Percentiles rank a stretch among this genome's conserved stretches.
These are phyloP conservation scores for Aureobasidium zeae DNA, from an alignment of 2,329 filamentous ascomycete genomes.

Conservation along the genomic window DNA sequence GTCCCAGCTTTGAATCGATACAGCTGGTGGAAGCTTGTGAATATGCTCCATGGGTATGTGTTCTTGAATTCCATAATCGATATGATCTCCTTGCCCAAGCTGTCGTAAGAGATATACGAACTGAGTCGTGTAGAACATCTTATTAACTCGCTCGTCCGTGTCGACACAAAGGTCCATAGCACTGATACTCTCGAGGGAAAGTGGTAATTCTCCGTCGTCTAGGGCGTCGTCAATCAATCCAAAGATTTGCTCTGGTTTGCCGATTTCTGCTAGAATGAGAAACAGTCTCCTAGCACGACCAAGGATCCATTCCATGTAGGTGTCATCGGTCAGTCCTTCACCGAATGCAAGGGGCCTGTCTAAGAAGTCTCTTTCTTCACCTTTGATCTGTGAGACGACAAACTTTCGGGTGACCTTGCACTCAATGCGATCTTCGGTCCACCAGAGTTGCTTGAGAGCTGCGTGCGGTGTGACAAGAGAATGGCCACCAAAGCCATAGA, in stretches of 20 bases:
- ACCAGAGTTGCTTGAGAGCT: slow-evolving; percentile 52
- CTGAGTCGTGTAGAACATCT: slow-evolving; percentile 60
- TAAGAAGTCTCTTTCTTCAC: slow-evolving; percentile 54
- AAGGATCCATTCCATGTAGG: slow-evolving; percentile 71
- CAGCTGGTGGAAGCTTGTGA: slow-evolving; percentile 47
- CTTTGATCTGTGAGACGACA: slow-evolving; percentile 54
- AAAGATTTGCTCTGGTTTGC: slow-evolving; percentile 65
- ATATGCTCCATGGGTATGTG: slow-evolving; percentile 60
- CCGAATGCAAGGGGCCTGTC: slow-evolving; percentile 58
- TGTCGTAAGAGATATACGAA: slow-evolving; percentile 61
- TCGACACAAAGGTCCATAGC: slow-evolving; percentile 51
- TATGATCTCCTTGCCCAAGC: slow-evolving; percentile 51
- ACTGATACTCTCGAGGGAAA: slow-evolving; percentile 56
- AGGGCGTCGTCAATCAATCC: slow-evolving; percentile 65
- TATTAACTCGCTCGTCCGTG: slow-evolving; percentile 55
- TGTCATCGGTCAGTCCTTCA: slow-evolving; percentile 51
- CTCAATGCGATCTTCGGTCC: slow-evolving; percentile 61
- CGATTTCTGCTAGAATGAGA: slow-evolving; percentile 60
- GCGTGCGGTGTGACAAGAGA: slow-evolving; percentile 42
- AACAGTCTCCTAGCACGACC: slow-evolving; percentile 61
- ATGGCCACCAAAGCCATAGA: slow-evolving; percentile 43
- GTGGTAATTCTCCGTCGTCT: slow-evolving; percentile 66
- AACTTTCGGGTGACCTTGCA: slow-evolving; percentile 60
- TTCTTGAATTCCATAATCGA: slow-evolving; percentile 57
- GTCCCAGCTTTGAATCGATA: slow-evolving; percentile 41